Base-by-base conservation (phyloP, 768 basidiomycete species). In the Cubamyces lactineus region DNA sequence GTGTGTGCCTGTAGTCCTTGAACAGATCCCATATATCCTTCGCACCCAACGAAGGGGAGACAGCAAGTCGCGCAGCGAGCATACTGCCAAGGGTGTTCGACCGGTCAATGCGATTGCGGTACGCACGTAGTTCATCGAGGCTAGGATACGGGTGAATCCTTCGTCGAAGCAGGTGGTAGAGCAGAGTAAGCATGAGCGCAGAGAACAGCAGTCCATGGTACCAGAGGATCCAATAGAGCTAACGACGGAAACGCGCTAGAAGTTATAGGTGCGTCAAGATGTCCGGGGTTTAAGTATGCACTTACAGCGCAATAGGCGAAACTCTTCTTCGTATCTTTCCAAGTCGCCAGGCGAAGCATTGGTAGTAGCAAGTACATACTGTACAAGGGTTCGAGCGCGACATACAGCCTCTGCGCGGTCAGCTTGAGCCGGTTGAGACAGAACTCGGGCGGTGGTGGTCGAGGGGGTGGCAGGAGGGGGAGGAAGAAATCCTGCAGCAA, bases 181-280 rank as follows among this genome's bases (percentile, higher is more conserved):
- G 66, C 15, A 87, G 69, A 40, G 78, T 76, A 43, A 82, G 69
- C 50, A 86, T 62, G 24, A 86, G 68, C 8, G 79, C 77, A 13
- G 88, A 81, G 13, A 83, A 74, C 4, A 90, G 76, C 15, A 86
- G 67, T 66, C 87, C 78, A 53, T 82, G 67, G 71, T 82, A 82
- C 88, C 88, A 89, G 16, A 88, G 67, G 39, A 79, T 71, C 88
- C 88, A 89, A 64, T 82, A 89, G 1, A 77, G 58, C 88, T 88
- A 23, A 3, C 12, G 13, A 3, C 23, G 24, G 5, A 28, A 28
- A 13, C 48, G 42, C 55, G 16, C 57, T 38, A 34, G 23, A 45
- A 16, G 41, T 8, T 19, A 43, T 43, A 9, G 42, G 3, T 43
- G 6, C n/a, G 12, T 9, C 46, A 11, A 34, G 21, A 5, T 24